Evolutionary conservation across 2,329 filamentous ascomycete genomes (phyloP), one percentile per base, ranked within the genome.

Genomic region (Amauroascus verrucosus): DNA sequence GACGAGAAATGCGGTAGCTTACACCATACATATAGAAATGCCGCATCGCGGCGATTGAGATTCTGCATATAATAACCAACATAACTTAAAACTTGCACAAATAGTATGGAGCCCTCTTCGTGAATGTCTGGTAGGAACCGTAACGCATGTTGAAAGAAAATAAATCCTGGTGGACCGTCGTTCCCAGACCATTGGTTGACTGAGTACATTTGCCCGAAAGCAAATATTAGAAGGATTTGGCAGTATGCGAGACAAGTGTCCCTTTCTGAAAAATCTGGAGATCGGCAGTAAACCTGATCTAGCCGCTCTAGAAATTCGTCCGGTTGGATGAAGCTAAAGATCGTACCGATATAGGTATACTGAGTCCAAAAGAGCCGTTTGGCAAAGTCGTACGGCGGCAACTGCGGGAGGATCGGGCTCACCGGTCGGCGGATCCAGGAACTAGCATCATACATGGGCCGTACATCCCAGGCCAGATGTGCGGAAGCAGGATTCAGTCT

Each of bases 1-100:
- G 16, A 50, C 41, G 9, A 16, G 40, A 20, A 35, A 7, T 7
- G 16, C 14, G 35, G 28, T 1, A n/a, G 9, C 1, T 28, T 9
- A 33, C 8, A 26, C 26, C 7, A 46, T 57, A 72, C 68, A 55
- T 79, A 79, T 18, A 79, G 66, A 51, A 77, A 80, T 0, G 77
- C 77, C 1, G 76, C 75, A 61, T 80, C 77, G 18, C 75, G 68
- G 0, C 76, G 70, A 58, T 79, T 79, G 56, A 80, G 68, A 55
- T 78, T 79, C 56, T 80, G 77, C 71, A 80, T 74, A 40, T 78
- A 80, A 58, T 79, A 79, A 13, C 76, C 77, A 1, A 77, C 71
- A 45, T 79, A 71, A 7, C 75, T 75, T 6, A 80, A 64, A 1
- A 78, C 76, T 60, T 80, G 77, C 1, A 80, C 76, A 40, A 77